Conservation (phyloP, 768 basidiomycete genomes). For the Serendipita sp. region DNA sequence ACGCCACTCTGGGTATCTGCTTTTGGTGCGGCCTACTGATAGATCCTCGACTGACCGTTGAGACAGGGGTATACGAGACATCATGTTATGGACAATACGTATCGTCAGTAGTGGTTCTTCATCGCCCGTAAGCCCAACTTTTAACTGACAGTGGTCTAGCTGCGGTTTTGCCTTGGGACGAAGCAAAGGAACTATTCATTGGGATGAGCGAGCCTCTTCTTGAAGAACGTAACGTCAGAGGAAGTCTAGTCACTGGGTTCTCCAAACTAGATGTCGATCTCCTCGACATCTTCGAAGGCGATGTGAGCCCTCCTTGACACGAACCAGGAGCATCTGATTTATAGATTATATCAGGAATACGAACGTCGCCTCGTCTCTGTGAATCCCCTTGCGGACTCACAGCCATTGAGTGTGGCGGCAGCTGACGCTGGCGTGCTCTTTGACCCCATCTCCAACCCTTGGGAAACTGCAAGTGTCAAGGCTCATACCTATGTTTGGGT, state of each 20-base stretch:
- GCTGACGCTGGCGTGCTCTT: conserved; percentile 26
- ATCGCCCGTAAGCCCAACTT: background rate
- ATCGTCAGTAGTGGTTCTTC: background rate
- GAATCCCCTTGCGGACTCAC: conserved; percentile 35
- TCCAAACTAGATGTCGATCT: conserved; percentile 42
- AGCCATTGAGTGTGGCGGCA: conserved; percentile 18
- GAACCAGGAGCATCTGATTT: too few relatives aligned
- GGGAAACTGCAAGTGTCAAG: conserved; percentile 24
- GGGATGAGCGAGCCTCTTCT: conserved; percentile 26
- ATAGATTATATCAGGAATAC: conserved; percentile 46
- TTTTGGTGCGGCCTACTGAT: background rate
- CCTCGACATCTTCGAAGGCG: conserved; percentile 72
- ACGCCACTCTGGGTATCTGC: conserved; percentile 6
- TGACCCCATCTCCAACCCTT: conserved; percentile 27
- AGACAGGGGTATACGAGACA: conserved; percentile 65
- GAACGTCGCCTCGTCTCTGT: conserved; percentile 35
- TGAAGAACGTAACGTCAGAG: conserved; percentile 59
- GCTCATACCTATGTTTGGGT: conserved; percentile 65
- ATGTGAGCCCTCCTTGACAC: conserved; percentile 27
- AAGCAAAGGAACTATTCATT: conserved; percentile 30
- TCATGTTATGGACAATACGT: conserved; percentile 36
- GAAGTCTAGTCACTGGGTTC: conserved; percentile 63
- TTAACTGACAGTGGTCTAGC: conserved; percentile 18
- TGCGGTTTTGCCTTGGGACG: conserved; percentile 48
- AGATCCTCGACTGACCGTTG: background rate